These are phyloP conservation scores for Apiospora aurea DNA, from an alignment of 2,329 filamentous ascomycete genomes.

Conservation along the genomic window DNA sequence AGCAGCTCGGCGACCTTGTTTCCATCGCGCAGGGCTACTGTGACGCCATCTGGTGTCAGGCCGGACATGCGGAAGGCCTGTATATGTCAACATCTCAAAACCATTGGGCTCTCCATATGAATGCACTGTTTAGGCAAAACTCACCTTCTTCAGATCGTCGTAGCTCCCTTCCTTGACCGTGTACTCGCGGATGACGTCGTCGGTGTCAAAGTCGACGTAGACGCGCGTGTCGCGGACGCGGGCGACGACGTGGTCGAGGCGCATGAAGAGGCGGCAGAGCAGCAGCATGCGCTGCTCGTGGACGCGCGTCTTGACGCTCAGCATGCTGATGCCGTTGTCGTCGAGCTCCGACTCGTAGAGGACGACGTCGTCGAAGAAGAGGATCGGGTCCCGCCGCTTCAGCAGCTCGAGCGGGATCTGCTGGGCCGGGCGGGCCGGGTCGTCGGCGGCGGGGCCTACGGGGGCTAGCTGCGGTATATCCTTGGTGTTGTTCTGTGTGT, in stretches of 20 bases:
- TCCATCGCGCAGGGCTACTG: slow-evolving; percentile 72
- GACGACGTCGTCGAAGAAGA: slow-evolving; percentile 96
- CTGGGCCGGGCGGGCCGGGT: slow-evolving; percentile 41
- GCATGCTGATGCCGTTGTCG: slow-evolving; percentile 92
- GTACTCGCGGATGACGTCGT: slow-evolving; percentile 87
- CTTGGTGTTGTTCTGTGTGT: not conserved
- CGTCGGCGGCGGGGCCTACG: slow-evolving; percentile 27
- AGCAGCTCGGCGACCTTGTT: slow-evolving; percentile 70
- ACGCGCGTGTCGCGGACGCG: slow-evolving; percentile 88
- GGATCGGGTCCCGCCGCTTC: slow-evolving; percentile 87
- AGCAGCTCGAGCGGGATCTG: slow-evolving; percentile 86
- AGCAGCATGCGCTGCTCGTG: slow-evolving; percentile 90
- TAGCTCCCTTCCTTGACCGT: slow-evolving; percentile 86
- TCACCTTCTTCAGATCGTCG: slow-evolving; percentile 74
- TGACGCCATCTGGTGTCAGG: slow-evolving; percentile 66
- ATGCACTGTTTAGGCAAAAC: slow-evolving; percentile 41
- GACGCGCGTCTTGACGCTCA: slow-evolving; percentile 90
- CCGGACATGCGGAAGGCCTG: slow-evolving; percentile 49
- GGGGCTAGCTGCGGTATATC: not conserved
- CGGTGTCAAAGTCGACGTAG: slow-evolving; percentile 85
- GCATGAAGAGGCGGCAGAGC: slow-evolving; percentile 87
- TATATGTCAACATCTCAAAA: slow-evolving; percentile 18
- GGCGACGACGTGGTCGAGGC: slow-evolving; percentile 88
- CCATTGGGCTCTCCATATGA: no score
- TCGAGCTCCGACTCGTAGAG: slow-evolving; percentile 98